A percentile compares a stretch with the other conserved stretches of the same genome.
These are phyloP conservation scores for Capniomyces stellatus DNA, from an alignment of 371 early-diverging fungal species.

Conservation along the genomic window DNA sequence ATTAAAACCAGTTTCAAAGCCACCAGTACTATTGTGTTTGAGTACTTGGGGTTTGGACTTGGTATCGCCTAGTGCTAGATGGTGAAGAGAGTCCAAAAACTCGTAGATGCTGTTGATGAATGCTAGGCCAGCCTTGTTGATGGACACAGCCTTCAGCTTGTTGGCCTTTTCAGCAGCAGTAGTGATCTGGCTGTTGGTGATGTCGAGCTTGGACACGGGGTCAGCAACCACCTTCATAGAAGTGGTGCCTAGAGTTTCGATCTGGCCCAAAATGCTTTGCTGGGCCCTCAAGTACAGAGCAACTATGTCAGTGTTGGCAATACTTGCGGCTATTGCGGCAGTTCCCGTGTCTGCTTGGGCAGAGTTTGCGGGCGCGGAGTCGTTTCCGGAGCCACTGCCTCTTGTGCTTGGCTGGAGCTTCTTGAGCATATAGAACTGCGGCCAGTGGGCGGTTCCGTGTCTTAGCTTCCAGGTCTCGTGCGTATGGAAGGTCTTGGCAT, in stretches of 20 bases:
- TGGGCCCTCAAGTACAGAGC: slow-evolving; percentile 23
- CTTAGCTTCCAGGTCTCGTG: slow-evolving; percentile 78
- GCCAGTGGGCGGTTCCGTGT: slow-evolving; percentile 36
- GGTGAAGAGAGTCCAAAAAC: slow-evolving; percentile 23
- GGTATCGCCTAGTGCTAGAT: slow-evolving; percentile 12
- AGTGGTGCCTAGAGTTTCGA: slow-evolving; percentile 16
- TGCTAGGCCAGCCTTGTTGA: slow-evolving; percentile 11
- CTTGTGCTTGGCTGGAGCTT: slow-evolving; percentile 10
- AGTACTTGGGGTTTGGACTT: too few relatives aligned
- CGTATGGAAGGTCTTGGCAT: slow-evolving; percentile 53
- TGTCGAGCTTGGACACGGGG: not conserved
- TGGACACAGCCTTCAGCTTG: slow-evolving; percentile 4
- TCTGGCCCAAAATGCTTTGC: slow-evolving; percentile 15
- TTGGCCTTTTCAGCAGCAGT: not conserved
- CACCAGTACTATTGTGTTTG: too few relatives aligned
- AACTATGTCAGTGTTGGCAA: slow-evolving; percentile 24
- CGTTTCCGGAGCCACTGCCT: not conserved
- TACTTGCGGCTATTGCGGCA: slow-evolving; percentile 9
- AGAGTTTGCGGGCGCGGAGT: not conserved
- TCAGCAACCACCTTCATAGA: not conserved
- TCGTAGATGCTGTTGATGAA: slow-evolving; percentile 23
- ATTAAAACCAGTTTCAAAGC: too few relatives aligned
- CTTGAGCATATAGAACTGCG: slow-evolving; percentile 14
- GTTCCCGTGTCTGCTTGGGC: slow-evolving; percentile 12
- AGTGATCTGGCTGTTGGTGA: not conserved